A percentile compares a stretch with the other conserved stretches of the same genome.
phyloP scores from a whole-genome alignment of 192 early-diverging fungal species.

The Coemansia sp. region DNA sequence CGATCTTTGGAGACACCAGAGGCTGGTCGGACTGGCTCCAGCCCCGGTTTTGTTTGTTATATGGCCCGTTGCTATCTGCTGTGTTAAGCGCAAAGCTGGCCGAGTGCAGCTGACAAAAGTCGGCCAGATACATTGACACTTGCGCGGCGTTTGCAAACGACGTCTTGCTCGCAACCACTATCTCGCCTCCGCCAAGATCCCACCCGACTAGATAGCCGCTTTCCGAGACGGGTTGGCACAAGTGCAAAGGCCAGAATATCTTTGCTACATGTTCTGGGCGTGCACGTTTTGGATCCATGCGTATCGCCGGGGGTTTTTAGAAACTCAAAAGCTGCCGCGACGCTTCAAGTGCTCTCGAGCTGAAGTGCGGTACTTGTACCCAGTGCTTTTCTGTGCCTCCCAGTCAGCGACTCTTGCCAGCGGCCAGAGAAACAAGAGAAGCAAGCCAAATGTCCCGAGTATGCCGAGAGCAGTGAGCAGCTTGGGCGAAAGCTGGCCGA shows the following conservation, averaged over 20 bases:
- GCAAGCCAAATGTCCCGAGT: slow-evolving; percentile 12
- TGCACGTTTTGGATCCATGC: neutral
- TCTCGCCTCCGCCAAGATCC: slow-evolving; percentile 21
- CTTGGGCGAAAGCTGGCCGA: slow-evolving; percentile 37
- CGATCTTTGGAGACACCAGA: slow-evolving; percentile 15
- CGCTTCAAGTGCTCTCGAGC: slow-evolving; percentile 53
- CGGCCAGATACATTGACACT: slow-evolving; percentile 20
- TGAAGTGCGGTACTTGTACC: slow-evolving; percentile 44
- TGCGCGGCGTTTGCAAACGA: slow-evolving; percentile 37
- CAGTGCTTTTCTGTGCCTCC: slow-evolving; percentile 33
- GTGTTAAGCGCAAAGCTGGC: neutral
- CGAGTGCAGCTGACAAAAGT: slow-evolving; percentile 12
- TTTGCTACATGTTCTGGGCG: slow-evolving; percentile 21
- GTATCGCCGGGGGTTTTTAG: neutral
- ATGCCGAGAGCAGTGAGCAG: slow-evolving; percentile 30
- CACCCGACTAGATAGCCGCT: slow-evolving; percentile 51
- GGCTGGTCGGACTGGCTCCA: neutral
- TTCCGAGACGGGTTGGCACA: slow-evolving; percentile 26
- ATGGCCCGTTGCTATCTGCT: neutral
- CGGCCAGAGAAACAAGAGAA: slow-evolving; percentile 39
- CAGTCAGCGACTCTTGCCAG: slow-evolving; percentile 48
- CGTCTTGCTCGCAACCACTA: slow-evolving; percentile 41
- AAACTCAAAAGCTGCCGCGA: slow-evolving; percentile 48
- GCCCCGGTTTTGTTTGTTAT: neutral
- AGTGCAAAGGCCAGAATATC: slow-evolving; percentile 41